A percentile compares a stretch with the other conserved stretches of the same genome.
These are phyloP conservation scores for Pinus tabuliformis DNA, from an alignment of 75 land plant species.

Conservation along the genomic window DNA sequence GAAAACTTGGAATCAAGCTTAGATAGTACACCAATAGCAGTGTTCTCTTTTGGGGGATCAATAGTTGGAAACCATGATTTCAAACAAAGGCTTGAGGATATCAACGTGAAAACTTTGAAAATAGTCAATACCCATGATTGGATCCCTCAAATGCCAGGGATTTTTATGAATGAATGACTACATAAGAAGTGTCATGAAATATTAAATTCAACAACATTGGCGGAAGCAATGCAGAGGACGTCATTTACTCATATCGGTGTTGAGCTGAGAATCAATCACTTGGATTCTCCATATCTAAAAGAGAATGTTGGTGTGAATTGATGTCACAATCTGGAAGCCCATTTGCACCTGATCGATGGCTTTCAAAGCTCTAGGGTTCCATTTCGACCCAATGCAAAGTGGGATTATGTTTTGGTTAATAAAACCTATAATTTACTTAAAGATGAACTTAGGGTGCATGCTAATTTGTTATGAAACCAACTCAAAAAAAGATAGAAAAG, in stretches of 20 bases:
- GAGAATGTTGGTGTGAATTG: background rate
- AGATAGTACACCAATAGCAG: background rate
- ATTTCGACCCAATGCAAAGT: background rate
- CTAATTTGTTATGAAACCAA: too few species aligned
- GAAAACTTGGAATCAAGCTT: background rate
- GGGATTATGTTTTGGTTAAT: background rate
- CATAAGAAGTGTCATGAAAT: background rate
- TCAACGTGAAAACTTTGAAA: background rate
- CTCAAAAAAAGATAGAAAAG: too few species aligned
- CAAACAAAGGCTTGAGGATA: background rate
- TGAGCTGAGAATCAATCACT: background rate
- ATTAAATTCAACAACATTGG: background rate
- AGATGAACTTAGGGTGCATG: too few species aligned
- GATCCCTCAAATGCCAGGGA: background rate
- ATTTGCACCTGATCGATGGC: constrained; percentile 20
- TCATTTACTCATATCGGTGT: constrained; percentile 11
- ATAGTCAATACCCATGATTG: background rate
- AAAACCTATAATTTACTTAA: too few species aligned
- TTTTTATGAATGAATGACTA: background rate
- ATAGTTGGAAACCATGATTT: constrained; percentile 6
- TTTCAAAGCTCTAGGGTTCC: constrained; percentile 6
- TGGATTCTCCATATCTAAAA: constrained; percentile 10
- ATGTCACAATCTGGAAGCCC: constrained; percentile 14
- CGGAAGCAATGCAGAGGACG: background rate
- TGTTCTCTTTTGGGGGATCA: background rate